phyloP scores from a whole-genome alignment of 1,284 basidiomycete species.

The Irpex sp. region DNA sequence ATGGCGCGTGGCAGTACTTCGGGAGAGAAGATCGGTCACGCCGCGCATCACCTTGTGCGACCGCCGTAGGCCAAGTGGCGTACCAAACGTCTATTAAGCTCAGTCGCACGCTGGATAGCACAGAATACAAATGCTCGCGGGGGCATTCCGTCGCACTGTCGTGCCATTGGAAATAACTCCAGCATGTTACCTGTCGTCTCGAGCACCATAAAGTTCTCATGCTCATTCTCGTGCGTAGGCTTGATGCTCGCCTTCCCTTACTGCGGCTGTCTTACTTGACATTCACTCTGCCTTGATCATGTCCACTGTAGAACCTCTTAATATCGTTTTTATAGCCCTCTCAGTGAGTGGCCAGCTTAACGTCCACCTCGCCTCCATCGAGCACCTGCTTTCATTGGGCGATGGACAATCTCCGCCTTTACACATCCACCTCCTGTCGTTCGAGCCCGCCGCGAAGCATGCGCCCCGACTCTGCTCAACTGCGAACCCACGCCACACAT shows the following conservation, averaged over 20 bases:
- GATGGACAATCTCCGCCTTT: slow-evolving; percentile 5
- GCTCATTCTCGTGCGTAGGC: not conserved
- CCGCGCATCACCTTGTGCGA: not conserved
- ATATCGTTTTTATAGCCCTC: slow-evolving; percentile 14
- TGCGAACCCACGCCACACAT: not conserved
- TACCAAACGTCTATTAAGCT: not conserved
- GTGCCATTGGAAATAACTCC: not conserved
- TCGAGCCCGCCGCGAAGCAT: slow-evolving; percentile 13
- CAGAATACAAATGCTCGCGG: not conserved
- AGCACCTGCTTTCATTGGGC: slow-evolving; percentile 9
- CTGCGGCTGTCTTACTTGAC: not conserved
- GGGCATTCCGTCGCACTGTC: not conserved
- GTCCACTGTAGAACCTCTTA: not conserved
- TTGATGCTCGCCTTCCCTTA: not conserved
- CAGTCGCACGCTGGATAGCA: not conserved
- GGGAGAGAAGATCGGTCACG: not conserved
- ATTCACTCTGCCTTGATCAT: not conserved
- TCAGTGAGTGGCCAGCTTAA: slow-evolving; percentile 17
- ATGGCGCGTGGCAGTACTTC: not conserved
- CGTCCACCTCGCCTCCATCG: slow-evolving; percentile 13
- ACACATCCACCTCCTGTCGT: slow-evolving; percentile 12
- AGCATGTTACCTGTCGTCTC: not conserved
- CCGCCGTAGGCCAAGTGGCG: not conserved
- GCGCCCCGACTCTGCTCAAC: slow-evolving; percentile 1
- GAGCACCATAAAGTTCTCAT: not conserved